Conservation (phyloP, 192 early-diverging fungal species). For the Linnemannia hyalina region DNA sequence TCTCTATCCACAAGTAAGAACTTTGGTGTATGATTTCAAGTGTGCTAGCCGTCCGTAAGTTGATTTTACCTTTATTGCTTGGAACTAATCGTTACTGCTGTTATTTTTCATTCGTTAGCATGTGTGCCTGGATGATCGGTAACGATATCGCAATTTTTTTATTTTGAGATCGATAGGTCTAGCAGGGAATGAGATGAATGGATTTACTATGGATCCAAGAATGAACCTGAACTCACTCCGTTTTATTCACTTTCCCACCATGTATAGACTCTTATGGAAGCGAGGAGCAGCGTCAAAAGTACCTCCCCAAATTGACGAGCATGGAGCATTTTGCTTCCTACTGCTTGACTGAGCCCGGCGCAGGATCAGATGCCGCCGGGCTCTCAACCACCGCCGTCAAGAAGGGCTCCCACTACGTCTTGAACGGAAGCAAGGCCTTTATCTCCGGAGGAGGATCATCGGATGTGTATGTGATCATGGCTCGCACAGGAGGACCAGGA, state of each 20-base stretch:
- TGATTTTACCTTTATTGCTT: background rate
- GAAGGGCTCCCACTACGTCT: conserved; percentile 88
- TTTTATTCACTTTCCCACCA: background rate
- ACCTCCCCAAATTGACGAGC: conserved; percentile 82
- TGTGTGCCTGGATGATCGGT: conserved; percentile 73
- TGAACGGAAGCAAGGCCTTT: conserved; percentile 93
- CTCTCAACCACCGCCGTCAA: conserved; percentile 82
- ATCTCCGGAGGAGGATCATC: conserved; percentile 74
- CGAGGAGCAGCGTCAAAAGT: conserved; percentile 67
- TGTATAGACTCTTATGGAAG: conserved; percentile 46
- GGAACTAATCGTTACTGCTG: background rate
- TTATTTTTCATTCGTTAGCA: conserved; percentile 31
- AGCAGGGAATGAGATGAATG: background rate
- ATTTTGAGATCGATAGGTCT: background rate
- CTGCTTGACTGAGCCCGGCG: conserved; percentile 91
- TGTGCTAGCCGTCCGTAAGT: background rate
- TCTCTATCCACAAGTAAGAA: conserved; percentile 68
- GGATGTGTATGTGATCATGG: conserved; percentile 72
- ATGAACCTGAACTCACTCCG: background rate
- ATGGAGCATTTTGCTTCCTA: conserved; percentile 88
- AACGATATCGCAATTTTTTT: background rate
- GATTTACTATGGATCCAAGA: background rate
- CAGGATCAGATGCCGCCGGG: conserved; percentile 81
- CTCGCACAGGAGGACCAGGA: conserved; percentile 66
- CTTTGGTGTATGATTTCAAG: too few relatives aligned